A percentile compares a stretch with the other conserved stretches of the same genome.
Evolutionary conservation across 1,284 basidiomycete species (phyloP).

Genomic region (Vanrija sp.): DNA sequence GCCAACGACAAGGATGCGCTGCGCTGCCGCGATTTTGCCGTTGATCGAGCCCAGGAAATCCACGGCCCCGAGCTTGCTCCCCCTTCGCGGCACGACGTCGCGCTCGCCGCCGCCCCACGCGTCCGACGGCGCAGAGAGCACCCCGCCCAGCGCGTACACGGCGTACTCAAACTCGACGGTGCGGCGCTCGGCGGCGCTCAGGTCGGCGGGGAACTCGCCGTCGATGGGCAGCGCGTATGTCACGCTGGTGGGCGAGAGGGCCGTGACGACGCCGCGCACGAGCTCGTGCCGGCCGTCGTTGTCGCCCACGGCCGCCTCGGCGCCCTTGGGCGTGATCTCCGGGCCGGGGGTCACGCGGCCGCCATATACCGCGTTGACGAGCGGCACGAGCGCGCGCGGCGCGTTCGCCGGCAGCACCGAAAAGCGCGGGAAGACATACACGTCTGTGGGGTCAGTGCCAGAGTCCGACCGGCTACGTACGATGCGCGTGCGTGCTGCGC

Average conservation of each 20-base stretch:
- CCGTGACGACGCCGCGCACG: slow-evolving; percentile 55
- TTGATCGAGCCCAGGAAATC: slow-evolving; percentile 26
- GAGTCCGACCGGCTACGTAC: slow-evolving; percentile 18
- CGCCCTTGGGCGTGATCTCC: neutral
- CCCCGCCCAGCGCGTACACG: slow-evolving; percentile 49
- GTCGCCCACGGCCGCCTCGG: neutral
- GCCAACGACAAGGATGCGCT: slow-evolving; percentile 50
- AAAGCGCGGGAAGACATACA: slow-evolving; percentile 54
- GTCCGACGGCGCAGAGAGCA: slow-evolving; percentile 46
- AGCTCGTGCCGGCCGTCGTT: slow-evolving; percentile 28
- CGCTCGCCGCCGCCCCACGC: slow-evolving; percentile 36
- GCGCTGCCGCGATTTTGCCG: slow-evolving; percentile 37
- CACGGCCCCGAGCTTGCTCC: slow-evolving; percentile 38
- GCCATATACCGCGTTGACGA: slow-evolving; percentile 46
- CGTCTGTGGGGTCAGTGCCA: slow-evolving; percentile 29
- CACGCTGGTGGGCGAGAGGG: slow-evolving; percentile 52
- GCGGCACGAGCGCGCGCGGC: slow-evolving; percentile 63
- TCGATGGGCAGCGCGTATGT: slow-evolving; percentile 48
- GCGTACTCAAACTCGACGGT: slow-evolving; percentile 50
- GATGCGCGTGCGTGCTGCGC: slow-evolving; percentile 57
- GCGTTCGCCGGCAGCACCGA: slow-evolving; percentile 50
- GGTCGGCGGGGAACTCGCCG: slow-evolving; percentile 8
- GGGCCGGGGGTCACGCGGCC: slow-evolving; percentile 3
- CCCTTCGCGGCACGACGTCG: slow-evolving; percentile 18
- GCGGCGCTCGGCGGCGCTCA: neutral